These are phyloP conservation scores for Xeromyces bisporus DNA, from an alignment of 495 filamentous ascomycete genomes.

Conservation along the genomic window DNA sequence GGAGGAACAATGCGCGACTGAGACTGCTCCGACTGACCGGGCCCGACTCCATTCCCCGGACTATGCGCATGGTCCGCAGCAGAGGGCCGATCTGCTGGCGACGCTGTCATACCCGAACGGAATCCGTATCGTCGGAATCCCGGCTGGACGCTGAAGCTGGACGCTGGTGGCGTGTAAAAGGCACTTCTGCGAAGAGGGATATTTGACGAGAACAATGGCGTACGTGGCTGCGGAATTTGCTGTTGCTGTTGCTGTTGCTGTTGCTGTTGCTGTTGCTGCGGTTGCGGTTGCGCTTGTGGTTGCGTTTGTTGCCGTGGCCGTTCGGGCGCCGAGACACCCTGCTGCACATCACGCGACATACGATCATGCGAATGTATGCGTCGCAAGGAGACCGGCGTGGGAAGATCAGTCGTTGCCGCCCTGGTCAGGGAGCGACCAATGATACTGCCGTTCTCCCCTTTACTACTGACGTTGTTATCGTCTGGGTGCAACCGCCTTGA, in stretches of 20 bases:
- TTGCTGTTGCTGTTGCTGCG: not conserved
- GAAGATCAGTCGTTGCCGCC: constrained; percentile 6
- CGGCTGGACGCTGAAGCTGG: constrained; percentile 27
- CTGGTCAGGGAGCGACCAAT: constrained; percentile 1
- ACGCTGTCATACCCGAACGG: constrained; percentile 12
- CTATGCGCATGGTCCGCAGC: constrained; percentile 8
- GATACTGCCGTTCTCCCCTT: too few relatives aligned
- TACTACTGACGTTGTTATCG: constrained; percentile 3
- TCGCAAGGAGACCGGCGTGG: constrained; percentile 12
- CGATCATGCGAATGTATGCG: not conserved
- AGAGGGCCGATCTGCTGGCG: constrained; percentile 7
- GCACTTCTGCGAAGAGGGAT: constrained; percentile 26
- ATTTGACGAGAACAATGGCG: constrained; percentile 23
- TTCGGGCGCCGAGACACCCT: constrained; percentile 5
- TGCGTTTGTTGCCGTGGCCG: constrained; percentile 3
- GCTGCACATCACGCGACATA: not conserved
- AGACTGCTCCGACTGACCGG: constrained; percentile 11
- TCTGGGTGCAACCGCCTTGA: not conserved
- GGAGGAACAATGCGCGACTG: constrained; percentile 23
- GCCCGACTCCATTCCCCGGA: constrained; percentile 4
- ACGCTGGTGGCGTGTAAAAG: constrained; percentile 23
- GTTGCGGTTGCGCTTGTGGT: too few relatives aligned
- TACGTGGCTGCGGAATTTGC: constrained; percentile 18
- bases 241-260: constrained; percentile 12
- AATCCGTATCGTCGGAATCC: constrained; percentile 32